Evolutionary conservation across 192 early-diverging fungal genomes (phyloP), one percentile per base, ranked within the genome.

Genomic region (Podila horticola): DNA sequence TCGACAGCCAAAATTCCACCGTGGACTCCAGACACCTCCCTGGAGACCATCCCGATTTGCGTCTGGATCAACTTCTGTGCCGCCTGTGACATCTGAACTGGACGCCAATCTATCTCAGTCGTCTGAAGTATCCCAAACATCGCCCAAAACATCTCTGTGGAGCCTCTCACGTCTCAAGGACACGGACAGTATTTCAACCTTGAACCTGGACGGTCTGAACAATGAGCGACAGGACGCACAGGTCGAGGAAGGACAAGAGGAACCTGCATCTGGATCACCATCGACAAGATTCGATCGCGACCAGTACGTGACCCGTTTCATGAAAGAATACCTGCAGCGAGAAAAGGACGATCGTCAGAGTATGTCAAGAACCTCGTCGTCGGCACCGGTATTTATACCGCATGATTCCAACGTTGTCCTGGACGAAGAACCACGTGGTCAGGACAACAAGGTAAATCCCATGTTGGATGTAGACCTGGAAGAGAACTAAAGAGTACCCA

Each of bases 1-100:
- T 3, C 41, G 41, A 45, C 13, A 55, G 52, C 6, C 20, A 22
- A n/a, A 55, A 55, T 24, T 55, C 2, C 52, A 22, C 15, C 49
- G 58, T 13, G 36, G 26, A 0, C 24, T 30, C 41, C 50, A 52
- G 17, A 81, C 77, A 0, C 77, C 77, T 6, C 77, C 77, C 12
- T 81, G 77, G 77, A 34, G 66, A 52, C 77, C 77, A 29, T 81
- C 77, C 4, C 70, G 77, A 19, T 81, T 81, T 61, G 2, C 77
- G 2, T 58, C 34, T 24, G 5, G 24, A 24, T 55, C n/a, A 55
- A 10, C 22, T 22, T 55, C 52, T 55, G 0, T n/a, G 41, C 15
- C 41, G 1, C 15, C 11, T 17, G 41, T 15, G 15, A 17, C 41
- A 45, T 45, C 15, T 13, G 61, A 70, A 29, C 52, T 68, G 17